Evolutionary conservation across 2,329 filamentous ascomycete genomes (phyloP), one percentile per base, ranked within the genome.

Genomic region (Clonostachys byssicola): DNA sequence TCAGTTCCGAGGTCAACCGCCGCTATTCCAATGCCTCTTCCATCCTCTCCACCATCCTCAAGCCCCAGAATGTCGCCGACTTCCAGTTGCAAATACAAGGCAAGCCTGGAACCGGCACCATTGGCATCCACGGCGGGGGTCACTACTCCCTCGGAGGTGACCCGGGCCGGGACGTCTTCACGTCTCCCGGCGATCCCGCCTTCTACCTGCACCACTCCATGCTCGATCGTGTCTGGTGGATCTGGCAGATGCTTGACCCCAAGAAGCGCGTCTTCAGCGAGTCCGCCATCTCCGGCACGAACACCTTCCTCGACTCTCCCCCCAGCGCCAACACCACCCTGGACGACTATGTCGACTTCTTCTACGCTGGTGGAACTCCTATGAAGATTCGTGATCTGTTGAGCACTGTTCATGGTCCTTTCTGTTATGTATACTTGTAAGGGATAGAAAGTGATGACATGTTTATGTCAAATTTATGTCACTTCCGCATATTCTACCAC

Each of bases 81-180:
- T 77, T 77, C 58, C 71, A 77, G 59, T 64, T 63, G 51, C 55
- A 55, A 40, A 73, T 77, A 70, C 71, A 76, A 55, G 65, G 59
- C 48, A 45, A 60, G 30, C 54, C 57, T 6, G 55, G 55, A 23
- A 48, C 46, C 8, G 60, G 54, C 13, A 57, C 53, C 5, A 56
- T 59, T 7, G 60, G 63, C 51, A 60, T 71, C n/a, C 69, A 68
- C 48, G 59, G 60, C 6, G 66, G 58, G 1, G 68, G 68, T 2
- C 69, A 72, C 52, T 71, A 64, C 52, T 60, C 63, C 18, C 58
- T 72, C 1, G 61, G 62, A 1, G 71, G 71, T 23, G 71, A 73
- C 49, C 70, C 68, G 1, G 70, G 65, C 33, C 60, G 62, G 4
- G 68, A 72, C 46, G 63, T 71, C 43, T 70, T 58, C 44, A 62